These are phyloP conservation scores for Russula virescens DNA, from an alignment of 768 basidiomycete genomes.

Conservation along the genomic window DNA sequence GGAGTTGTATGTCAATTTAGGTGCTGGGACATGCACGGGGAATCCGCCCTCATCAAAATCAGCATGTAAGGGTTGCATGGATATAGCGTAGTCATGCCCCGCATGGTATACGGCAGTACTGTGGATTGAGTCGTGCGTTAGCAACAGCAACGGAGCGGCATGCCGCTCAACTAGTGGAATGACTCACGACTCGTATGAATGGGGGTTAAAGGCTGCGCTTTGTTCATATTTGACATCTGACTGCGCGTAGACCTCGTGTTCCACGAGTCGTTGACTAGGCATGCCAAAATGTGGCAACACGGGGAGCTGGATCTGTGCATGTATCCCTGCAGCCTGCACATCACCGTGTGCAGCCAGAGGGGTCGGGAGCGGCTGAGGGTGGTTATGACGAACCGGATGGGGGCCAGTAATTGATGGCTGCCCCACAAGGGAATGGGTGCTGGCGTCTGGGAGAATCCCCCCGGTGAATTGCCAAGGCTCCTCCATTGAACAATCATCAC, in stretches of 20 bases:
- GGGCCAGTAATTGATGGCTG: conserved; percentile 11
- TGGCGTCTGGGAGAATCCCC: conserved; percentile 2
- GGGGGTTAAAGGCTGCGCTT: conserved; percentile 3
- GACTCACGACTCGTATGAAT: conserved; percentile 20
- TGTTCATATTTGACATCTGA: conserved; percentile 17
- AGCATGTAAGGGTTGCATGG: conserved; percentile 14
- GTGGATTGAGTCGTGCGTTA: neutral
- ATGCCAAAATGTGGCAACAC: conserved; percentile 13
- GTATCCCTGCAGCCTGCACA: neutral
- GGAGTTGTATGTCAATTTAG: conserved; percentile 5
- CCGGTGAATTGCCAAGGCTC: conserved; percentile 23
- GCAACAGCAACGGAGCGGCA: neutral
- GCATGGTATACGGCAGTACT: conserved; percentile 12
- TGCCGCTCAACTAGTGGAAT: neutral
- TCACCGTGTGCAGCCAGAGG: conserved; percentile 3
- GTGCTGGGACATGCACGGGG: conserved; percentile 16
- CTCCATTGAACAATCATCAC: conserved; percentile 21
- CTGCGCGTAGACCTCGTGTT: conserved; percentile 18
- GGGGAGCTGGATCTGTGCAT: conserved; percentile 16
- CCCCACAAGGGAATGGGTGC: conserved; percentile 6
- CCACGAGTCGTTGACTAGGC: conserved; percentile 11
- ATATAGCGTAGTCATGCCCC: conserved; percentile 18
- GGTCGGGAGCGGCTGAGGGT: conserved; percentile 3
- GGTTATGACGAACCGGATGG: conserved; percentile 13
- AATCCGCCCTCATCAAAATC: conserved; percentile 11